Percentiles rank a stretch among this genome's conserved stretches.
Conservation (phyloP, 2,329 filamentous ascomycete genomes). For the Blastomyces emzantsi region DNA sequence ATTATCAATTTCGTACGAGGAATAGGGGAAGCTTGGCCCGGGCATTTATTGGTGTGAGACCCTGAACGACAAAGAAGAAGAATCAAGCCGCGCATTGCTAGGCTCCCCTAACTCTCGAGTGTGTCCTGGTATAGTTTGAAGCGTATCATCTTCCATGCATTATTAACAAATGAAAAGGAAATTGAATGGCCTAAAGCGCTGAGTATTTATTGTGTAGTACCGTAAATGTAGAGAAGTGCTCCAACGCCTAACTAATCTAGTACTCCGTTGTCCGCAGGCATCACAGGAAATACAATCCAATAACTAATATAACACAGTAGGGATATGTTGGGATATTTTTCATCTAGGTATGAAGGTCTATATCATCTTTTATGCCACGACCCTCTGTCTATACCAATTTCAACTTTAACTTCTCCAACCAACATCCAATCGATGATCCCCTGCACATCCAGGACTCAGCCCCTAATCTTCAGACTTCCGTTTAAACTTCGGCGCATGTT, state of each 20-base stretch:
- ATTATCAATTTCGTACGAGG: no score
- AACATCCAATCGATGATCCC: neutral
- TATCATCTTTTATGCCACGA: no score
- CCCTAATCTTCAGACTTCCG: conserved; percentile 33
- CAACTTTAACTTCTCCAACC: neutral
- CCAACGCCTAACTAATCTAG: neutral
- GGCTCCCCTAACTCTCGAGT: no score
- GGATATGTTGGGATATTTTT: neutral
- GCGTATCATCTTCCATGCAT: neutral
- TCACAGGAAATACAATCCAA: neutral
- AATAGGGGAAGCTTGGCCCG: neutral
- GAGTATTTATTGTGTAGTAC: neutral
- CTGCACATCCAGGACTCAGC: neutral
- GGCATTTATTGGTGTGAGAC: neutral
- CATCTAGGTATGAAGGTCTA: neutral
- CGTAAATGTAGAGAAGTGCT: neutral
- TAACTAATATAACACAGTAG: neutral
- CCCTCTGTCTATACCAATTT: neutral
- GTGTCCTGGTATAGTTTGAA: neutral
- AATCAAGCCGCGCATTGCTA: no score
- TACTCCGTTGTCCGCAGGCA: neutral
- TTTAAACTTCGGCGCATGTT: conserved; percentile 51
- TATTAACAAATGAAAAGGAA: neutral
- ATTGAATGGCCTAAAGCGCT: neutral
- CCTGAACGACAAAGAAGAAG: neutral